A percentile compares a stretch with the other conserved stretches of the same genome.
Evolutionary conservation across 176 grass and related monocot genomes (phyloP).

Genomic region (Aegilops umbellulata): DNA sequence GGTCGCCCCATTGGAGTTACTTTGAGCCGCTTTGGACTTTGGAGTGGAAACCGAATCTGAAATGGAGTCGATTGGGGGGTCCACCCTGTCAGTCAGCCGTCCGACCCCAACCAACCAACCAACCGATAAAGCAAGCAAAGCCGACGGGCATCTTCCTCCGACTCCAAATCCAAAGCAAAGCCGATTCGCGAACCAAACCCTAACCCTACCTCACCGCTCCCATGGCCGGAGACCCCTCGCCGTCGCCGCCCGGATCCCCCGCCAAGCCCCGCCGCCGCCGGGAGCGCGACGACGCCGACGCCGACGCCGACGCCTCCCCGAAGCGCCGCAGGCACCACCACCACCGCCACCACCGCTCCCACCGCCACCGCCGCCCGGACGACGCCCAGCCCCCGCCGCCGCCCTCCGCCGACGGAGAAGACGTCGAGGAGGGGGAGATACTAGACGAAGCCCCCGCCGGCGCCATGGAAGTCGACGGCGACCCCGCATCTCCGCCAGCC

Average conservation of each 20-base stretch:
- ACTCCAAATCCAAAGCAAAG: neutral
- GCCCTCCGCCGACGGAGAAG: constrained; percentile 25
- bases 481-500: constrained; percentile 4
- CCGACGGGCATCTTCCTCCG: neutral
- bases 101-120: neutral
- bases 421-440: constrained; percentile 95
- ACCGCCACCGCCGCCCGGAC: constrained; percentile 24
- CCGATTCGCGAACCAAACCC: constrained; percentile 35
- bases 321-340: constrained; percentile 73
- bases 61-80: neutral
- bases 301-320: constrained; percentile 34
- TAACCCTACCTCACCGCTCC: constrained; percentile 38
- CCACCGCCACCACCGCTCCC: constrained; percentile 24
- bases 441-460: constrained; percentile 39
- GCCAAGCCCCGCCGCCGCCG: constrained; percentile 56
- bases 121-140: neutral
- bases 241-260: constrained; percentile 17
- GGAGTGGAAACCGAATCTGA: neutral
- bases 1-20: too few species aligned
- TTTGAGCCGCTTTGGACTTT: too few species aligned
- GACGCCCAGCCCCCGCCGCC: neutral
- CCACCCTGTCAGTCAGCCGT: neutral
- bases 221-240: constrained; percentile 37
- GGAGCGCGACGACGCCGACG: constrained; percentile 2
- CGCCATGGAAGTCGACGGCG: constrained; percentile 29